Conservation (phyloP, 768 basidiomycete species). For the Suillus luteus region DNA sequence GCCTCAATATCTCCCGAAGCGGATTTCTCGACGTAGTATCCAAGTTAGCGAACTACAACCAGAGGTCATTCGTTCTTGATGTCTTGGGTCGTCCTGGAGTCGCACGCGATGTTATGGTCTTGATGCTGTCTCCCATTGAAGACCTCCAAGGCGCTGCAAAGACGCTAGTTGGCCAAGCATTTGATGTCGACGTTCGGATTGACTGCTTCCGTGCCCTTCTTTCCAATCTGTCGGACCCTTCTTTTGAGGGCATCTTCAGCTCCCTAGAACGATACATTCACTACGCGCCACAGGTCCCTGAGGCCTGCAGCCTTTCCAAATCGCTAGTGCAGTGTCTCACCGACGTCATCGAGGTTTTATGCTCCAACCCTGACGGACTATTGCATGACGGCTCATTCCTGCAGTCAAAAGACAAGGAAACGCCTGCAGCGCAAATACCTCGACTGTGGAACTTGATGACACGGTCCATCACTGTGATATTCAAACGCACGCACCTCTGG, state of each 20-base stretch:
- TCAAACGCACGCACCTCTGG: slow-evolving; percentile 84
- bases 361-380: slow-evolving; percentile 69
- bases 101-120: slow-evolving; percentile 57
- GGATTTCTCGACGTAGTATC: slow-evolving; percentile 67
- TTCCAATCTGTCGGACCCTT: slow-evolving; percentile 59
- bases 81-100: slow-evolving; percentile 59
- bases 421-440: slow-evolving; percentile 56
- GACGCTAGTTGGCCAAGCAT: slow-evolving; percentile 79
- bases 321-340: slow-evolving; percentile 90
- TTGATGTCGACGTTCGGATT: slow-evolving; percentile 84
- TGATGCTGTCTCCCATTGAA: slow-evolving; percentile 83
- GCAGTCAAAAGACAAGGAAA: slow-evolving; percentile 41
- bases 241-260: slow-evolving; percentile 70
- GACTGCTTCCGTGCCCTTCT: slow-evolving; percentile 87
- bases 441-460: slow-evolving; percentile 85
- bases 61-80: slow-evolving; percentile 49
- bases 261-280: slow-evolving; percentile 67
- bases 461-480: slow-evolving; percentile 77
- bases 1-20: slow-evolving; percentile 56
- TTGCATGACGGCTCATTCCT: slow-evolving; percentile 59
- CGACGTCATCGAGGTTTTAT: slow-evolving; percentile 89
- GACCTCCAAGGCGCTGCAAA: slow-evolving; percentile 76
- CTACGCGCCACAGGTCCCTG: slow-evolving; percentile 66
- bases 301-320: slow-evolving; percentile 88
- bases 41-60: slow-evolving; percentile 63